Conservation (phyloP, 495 filamentous ascomycete genomes). For the Venustampulla echinocandica region DNA sequence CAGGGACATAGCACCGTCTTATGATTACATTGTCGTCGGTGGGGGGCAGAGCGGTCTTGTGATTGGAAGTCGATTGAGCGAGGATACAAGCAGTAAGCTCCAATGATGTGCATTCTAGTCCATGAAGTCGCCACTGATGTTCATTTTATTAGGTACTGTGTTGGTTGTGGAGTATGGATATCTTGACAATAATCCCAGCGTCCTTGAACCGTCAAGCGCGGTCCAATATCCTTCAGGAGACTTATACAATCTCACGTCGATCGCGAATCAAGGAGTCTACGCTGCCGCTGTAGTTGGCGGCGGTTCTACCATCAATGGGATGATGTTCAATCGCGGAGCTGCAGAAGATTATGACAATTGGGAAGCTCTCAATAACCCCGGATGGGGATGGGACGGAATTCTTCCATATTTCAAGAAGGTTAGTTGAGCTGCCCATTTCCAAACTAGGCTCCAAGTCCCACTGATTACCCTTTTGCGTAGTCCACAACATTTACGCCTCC, state of each 20-base stretch:
- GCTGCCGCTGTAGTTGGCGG: conserved; percentile 37
- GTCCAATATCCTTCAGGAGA: neutral
- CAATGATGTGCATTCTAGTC: no score
- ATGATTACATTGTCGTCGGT: conserved; percentile 2
- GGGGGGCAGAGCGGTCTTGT: neutral
- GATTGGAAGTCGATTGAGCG: neutral
- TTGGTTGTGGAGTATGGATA: conserved; percentile 1
- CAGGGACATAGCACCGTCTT: no score
- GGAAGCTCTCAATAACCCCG: conserved; percentile 45
- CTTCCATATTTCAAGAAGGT: conserved; percentile 22
- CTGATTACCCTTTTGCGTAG: neutral
- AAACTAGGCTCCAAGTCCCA: neutral
- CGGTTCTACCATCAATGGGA: conserved; percentile 37
- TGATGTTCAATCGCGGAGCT: conserved; percentile 37
- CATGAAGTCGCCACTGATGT: no score
- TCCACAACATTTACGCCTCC: conserved; percentile 1
- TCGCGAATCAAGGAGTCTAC: no score
- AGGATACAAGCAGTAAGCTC: neutral
- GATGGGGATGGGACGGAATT: conserved; percentile 24
- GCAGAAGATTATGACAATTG: conserved; percentile 48
- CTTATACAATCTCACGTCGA: conserved; percentile 29
- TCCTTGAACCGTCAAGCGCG: neutral
- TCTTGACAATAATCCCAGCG: neutral
- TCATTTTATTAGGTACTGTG: neutral
- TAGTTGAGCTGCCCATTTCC: neutral